phyloP scores from a whole-genome alignment of 345 rosid genomes.

The Gossypium sturtianum region DNA sequence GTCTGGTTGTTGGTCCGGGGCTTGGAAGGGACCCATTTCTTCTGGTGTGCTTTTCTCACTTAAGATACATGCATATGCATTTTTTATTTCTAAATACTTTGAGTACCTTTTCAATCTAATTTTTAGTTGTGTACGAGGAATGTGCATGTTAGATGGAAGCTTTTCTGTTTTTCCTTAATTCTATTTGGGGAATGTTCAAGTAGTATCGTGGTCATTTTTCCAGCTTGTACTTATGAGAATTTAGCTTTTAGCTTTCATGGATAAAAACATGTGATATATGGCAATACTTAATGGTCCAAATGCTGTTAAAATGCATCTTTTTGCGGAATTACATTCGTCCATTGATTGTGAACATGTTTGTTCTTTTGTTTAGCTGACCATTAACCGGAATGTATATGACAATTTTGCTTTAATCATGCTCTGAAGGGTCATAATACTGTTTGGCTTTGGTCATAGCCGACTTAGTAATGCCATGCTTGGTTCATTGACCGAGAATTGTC shows the following conservation, averaged over 20 bases:
- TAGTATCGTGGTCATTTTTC: background rate
- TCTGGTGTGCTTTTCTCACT: conserved; percentile 39
- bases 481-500: background rate
- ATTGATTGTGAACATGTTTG: background rate
- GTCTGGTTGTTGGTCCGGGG: conserved; percentile 93
- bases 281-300: background rate
- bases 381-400: background rate
- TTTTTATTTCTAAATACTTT: background rate
- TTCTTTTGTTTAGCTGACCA: background rate
- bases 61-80: background rate
- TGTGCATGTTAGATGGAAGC: background rate
- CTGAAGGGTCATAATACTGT: background rate
- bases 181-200: background rate
- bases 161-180: conserved; percentile 1
- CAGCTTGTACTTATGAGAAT: background rate
- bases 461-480: background rate
- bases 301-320: background rate
- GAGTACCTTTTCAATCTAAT: background rate
- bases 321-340: background rate
- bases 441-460: background rate
- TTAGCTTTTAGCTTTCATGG: background rate
- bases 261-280: background rate
- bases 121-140: background rate
- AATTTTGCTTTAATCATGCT: background rate
- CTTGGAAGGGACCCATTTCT: conserved; percentile 95